Evolutionary conservation across 257 asterid species (phyloP), one percentile per base, ranked within the genome.

Genomic region (Fraxinus anomala): DNA sequence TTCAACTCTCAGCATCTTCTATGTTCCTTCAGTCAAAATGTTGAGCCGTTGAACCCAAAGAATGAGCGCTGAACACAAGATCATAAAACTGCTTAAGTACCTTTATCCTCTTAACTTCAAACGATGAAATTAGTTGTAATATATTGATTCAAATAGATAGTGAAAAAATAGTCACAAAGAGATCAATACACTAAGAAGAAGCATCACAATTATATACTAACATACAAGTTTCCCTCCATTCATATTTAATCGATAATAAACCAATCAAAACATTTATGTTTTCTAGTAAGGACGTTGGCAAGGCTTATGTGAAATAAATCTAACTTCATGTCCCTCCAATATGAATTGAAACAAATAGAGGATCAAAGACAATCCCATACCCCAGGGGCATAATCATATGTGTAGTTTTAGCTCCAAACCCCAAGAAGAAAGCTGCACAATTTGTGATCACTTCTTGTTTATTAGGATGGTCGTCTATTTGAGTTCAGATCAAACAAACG

Each of bases 11-110:
- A 12, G 69, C 69, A 63, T 16, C 31, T 63, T 63, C 69, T 26
- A 23, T 4, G 19, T 24, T 26, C 23, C 31, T 71, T 28, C 36
- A 37, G 28, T 89, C 89, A 94, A 77, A 94, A 92, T 14, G 98
- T 94, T 14, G 98, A 86, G 82, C 98, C 97, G 23, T 94, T 94
- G 87, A 91, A 94, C 85, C 98, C 98, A 72, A 90, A 86, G 89
- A 76, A 92, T 0, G 96, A 79, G 74, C 94, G 90, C 97, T 94
- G 86, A 73, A 81, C 37, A 81, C 68, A 87, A 17, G 73, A 76
- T n/a, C 26, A 80, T 76, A 42, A 63, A 39, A 59, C 37, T 0
- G 39, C 16, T 76, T 82, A 49, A 69, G 61, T 54, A 76, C 74
- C 19, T 40, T 75, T 34, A 24, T 61, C 0, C 24, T 16, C 40